Evolutionary conservation across 2,329 filamentous ascomycete genomes (phyloP), one percentile per base, ranked within the genome.

Genomic region (Anisogramma anomala): DNA sequence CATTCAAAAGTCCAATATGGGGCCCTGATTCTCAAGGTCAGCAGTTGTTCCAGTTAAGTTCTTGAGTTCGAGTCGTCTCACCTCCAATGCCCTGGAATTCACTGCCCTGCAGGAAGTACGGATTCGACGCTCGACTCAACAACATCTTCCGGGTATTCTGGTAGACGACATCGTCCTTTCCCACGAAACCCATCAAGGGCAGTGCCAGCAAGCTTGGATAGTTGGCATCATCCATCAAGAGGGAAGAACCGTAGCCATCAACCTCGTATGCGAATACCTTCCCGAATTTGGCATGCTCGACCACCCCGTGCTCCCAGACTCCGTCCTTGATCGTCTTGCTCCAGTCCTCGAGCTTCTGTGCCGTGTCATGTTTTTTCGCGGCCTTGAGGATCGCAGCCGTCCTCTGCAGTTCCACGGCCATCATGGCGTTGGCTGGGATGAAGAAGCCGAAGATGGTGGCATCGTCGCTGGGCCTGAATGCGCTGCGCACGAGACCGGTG

Each of bases 351-450:
- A 85, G 68, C 1, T 66, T 60, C 27, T 73, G 63, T 1, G 74
- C 67, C 6, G 76, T 54, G 0, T 63, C 59, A 3, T 67, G 58
- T 35, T 82, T 74, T 1, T 72, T 74, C 1, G 69, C 74, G 5
- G 67, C 66, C 39, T 66, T 64, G n/a, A 96, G 71, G 15, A 93
- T 68, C 5, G 69, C 66, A 0, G 85, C 78, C 0, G 84, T 79
- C 31, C 84, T 79, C 48, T 79, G 75, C 19, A 98, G 68, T 60
- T 98, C 87, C 1, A 89, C 84, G 2, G 86, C 80, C 72, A 98
- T 94, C 80, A 94, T 89, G 18, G 91, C 91, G 56, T 98, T 98
- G 27, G 85, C 81, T 0, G 91, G 91, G 50, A 98, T 94, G 58
- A 94, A 85, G 67, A 86, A 98, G 33, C 88, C 88, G 3, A 98